Evolutionary conservation across 768 basidiomycete genomes (phyloP), one percentile per base, ranked within the genome.

Genomic region (Peribolospora kevripleyi): DNA sequence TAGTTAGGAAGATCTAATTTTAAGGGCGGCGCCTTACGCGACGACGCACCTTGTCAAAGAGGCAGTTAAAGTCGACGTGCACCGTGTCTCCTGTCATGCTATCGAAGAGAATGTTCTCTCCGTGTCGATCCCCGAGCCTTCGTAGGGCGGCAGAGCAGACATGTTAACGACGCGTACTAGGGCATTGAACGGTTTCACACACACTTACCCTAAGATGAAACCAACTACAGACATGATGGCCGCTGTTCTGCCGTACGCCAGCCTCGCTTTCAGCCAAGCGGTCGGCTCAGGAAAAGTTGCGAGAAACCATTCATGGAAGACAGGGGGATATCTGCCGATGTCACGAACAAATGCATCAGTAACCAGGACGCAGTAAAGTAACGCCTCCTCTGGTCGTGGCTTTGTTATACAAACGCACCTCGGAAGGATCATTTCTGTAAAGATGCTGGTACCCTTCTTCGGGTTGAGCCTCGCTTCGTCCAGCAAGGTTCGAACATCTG

Each of bases 191-290:
- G 25, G 25, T 25, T 25, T 25, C 25, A 25, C 25, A 25, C 54
- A 41, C 2, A 65, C 79, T 54, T 59, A 91, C 87, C 91, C 91
- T 9, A 97, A 72, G 47, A 98, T 87, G 62, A 84, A 91, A 8
- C 93, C 93, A 25, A 97, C 84, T 84, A 98, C 97, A 1, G 84
- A 93, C 81, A 93, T 97, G 54, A 97, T 93, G 0, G 91, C 93
- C 0, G 83, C 76, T 0, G 91, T 93, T 47, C 91, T 75, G 4
- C 76, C 80, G 64, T 90, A 98, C 1, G 77, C 73, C 61, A 85
- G 67, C n/a, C 91, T 78, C 65, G 83, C 83, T 1, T 80, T 76
- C 11, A 97, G 74, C 93, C 93, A 98, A 0, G 84, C 82, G 0
- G 83, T 80, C 0, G 93, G 93, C 61, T 98, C 93, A 0, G 93